Percentiles rank a stretch among this genome's conserved stretches.
Evolutionary conservation across 2,329 filamentous ascomycete species (phyloP).

Genomic region (Fusarium sp.): DNA sequence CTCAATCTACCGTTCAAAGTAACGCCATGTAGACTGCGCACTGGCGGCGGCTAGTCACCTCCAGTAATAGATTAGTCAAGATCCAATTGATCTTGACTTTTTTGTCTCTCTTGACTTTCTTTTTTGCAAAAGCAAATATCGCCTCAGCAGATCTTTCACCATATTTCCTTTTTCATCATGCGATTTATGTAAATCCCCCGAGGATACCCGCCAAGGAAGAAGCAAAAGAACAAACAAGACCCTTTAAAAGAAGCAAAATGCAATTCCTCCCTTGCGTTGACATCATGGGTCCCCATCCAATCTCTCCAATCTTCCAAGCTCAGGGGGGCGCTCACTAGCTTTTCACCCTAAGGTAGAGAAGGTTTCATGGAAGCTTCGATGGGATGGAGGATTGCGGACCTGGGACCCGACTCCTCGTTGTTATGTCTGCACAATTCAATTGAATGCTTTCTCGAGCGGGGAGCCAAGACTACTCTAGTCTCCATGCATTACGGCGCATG

Average conservation of each 20-base stretch:
- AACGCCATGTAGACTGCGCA: slow-evolving; percentile 19
- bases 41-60: slow-evolving; percentile 23
- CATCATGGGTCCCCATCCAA: slow-evolving; percentile 36
- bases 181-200: background rate
- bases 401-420: slow-evolving; percentile 14
- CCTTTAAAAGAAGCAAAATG: slow-evolving; percentile 19
- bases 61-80: slow-evolving; percentile 13
- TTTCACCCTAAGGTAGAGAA: slow-evolving; percentile 32
- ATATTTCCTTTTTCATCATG: background rate
- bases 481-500: slow-evolving; percentile 21
- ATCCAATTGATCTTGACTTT: background rate
- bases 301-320: slow-evolving; percentile 29
- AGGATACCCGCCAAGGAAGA: background rate
- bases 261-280: slow-evolving; percentile 36
- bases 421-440: slow-evolving; percentile 13
- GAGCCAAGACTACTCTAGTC: slow-evolving; percentile 1
- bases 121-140: background rate
- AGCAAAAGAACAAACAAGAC: background rate
- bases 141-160: slow-evolving; percentile 18
- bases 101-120: slow-evolving; percentile 1
- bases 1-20: slow-evolving; percentile 31
- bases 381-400: slow-evolving; percentile 2
- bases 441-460: background rate
- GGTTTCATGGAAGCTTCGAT: slow-evolving; percentile 47
- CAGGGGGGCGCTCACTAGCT: slow-evolving; percentile 34